phyloP scores from a whole-genome alignment of 805 yeast genomes.

The Candida fluviatilis region DNA sequence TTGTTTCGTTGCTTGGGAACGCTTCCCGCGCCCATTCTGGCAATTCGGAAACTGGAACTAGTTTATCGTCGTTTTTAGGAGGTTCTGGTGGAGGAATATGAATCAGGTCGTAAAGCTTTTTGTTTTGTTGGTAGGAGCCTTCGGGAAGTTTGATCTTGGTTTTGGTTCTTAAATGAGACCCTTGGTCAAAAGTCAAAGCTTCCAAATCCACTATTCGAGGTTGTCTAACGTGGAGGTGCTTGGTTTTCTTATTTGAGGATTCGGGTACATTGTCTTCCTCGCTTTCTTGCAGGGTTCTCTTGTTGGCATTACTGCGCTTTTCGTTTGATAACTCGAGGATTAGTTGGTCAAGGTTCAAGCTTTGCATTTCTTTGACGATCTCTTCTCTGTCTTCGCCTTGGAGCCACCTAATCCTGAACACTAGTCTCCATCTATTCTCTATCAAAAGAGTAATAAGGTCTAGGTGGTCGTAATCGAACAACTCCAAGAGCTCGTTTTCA shows the following conservation, averaged over 20 bases:
- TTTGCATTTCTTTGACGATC: conserved; percentile 42
- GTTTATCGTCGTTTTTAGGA: conserved; percentile 29
- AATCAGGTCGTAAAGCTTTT: conserved; percentile 78
- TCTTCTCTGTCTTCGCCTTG: conserved; percentile 24
- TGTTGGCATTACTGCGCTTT: conserved; percentile 8
- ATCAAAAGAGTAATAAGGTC: conserved; percentile 47
- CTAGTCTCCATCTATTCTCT: conserved; percentile 47
- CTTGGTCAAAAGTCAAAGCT: conserved; percentile 64
- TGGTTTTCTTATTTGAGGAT: conserved; percentile 4
- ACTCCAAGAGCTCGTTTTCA: conserved; percentile 50
- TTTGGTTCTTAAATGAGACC: conserved; percentile 27
- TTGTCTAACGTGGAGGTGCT: conserved; percentile 5
- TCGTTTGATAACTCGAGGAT: conserved; percentile 32
- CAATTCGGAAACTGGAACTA: conserved; percentile 56
- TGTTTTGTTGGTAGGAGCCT: conserved; percentile 76
- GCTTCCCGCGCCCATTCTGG: conserved; percentile 83
- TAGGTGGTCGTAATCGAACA: conserved; percentile 49
- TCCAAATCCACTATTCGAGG: conserved; percentile 55
- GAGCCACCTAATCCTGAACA: conserved; percentile 46
- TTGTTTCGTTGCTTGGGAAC: conserved; percentile 65
- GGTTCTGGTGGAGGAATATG: conserved; percentile 81
- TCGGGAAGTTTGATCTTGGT: conserved; percentile 71
- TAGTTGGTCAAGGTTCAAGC: conserved; percentile 36
- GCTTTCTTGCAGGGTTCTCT: conserved; percentile 16
- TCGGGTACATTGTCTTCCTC: conserved; percentile 7